Conservation (phyloP, 257 asterid genomes). For the Thymus mandschuricus region DNA sequence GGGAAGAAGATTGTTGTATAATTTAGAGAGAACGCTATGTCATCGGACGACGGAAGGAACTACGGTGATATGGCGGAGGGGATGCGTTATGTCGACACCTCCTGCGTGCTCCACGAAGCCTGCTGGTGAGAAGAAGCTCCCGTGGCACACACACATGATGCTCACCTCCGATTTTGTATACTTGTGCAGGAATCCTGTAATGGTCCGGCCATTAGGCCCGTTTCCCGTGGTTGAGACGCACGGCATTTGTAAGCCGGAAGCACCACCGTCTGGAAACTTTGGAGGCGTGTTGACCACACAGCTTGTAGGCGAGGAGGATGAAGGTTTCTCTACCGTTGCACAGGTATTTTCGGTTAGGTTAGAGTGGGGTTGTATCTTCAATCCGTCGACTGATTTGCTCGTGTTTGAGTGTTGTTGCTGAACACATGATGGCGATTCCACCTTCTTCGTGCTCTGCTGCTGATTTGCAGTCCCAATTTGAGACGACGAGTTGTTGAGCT, state of each 20-base stretch:
- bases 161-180: conserved; percentile 53
- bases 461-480: background rate
- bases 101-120: conserved; percentile 81
- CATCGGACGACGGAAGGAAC: conserved; percentile 31
- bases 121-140: conserved; percentile 57
- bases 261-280: background rate
- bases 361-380: background rate
- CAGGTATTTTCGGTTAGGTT: background rate
- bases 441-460: background rate
- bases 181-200: conserved; percentile 56
- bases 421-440: background rate
- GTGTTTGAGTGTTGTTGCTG: background rate
- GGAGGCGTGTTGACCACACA: background rate
- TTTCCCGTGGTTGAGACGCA: conserved; percentile 68
- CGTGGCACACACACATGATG: conserved; percentile 68
- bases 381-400: background rate
- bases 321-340: background rate
- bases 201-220: conserved; percentile 63
- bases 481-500: background rate
- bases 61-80: conserved; percentile 61
- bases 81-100: conserved; percentile 49
- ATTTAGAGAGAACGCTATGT: background rate
- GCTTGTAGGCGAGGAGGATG: background rate
- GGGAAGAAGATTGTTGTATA: background rate
- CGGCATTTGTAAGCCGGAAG: conserved; percentile 32